Percentiles rank a stretch among this genome's conserved stretches.
Evolutionary conservation across 306 rosid species (phyloP).

Genomic region (Calophaca sinica): DNA sequence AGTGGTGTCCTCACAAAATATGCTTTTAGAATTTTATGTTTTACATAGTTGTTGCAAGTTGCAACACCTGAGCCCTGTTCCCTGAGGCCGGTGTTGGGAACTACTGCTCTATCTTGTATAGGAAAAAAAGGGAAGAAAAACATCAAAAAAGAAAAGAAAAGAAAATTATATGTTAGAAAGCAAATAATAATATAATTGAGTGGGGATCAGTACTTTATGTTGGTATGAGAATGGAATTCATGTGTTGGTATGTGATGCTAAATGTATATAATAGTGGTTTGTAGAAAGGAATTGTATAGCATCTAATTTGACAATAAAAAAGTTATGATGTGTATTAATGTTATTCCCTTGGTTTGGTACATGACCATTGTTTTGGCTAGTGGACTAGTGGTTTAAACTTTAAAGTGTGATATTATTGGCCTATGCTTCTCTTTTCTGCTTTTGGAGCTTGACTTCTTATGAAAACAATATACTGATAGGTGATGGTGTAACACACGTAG

Average conservation of each 20-base stretch:
- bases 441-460: conserved; percentile 38
- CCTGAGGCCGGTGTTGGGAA: conserved; percentile 62
- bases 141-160: background rate
- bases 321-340: conserved; percentile 49
- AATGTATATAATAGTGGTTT: conserved; percentile 58
- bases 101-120: conserved; percentile 54
- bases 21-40: background rate
- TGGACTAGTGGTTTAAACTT: conserved; percentile 49
- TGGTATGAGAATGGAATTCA: conserved; percentile 46
- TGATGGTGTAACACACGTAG: conserved; percentile 12
- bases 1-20: conserved; percentile 30
- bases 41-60: conserved; percentile 36
- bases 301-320: conserved; percentile 51
- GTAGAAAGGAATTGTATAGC: conserved; percentile 56
- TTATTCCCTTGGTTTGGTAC: conserved; percentile 55
- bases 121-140: conserved; percentile 43
- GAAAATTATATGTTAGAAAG: conserved; percentile 34
- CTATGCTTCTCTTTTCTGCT: conserved; percentile 46
- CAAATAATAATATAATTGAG: conserved; percentile 48
- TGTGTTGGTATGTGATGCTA: conserved; percentile 50
- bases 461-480: background rate
- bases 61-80: conserved; percentile 57
- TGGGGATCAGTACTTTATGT: conserved; percentile 41
- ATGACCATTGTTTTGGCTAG: conserved; percentile 44
- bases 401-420: conserved; percentile 33